These are phyloP conservation scores for Sporothrix globosa DNA, from an alignment of 2,329 filamentous ascomycete genomes.

Conservation along the genomic window DNA sequence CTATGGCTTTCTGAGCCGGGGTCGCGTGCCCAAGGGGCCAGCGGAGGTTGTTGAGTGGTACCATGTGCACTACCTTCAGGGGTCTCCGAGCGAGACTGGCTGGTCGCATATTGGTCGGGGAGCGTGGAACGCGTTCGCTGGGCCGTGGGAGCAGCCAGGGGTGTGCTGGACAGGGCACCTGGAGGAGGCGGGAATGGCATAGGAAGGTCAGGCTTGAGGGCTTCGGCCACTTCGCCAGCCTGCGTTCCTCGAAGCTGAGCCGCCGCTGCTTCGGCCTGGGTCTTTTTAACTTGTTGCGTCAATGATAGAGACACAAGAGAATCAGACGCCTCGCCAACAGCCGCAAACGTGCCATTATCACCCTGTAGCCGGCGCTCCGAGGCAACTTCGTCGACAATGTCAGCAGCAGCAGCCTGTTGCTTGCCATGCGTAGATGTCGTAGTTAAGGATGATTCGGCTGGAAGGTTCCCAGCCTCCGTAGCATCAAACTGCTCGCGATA, in stretches of 20 bases:
- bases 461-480: slow-evolving; percentile 45
- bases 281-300: slow-evolving; percentile 83
- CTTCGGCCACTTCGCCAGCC: slow-evolving; percentile 41
- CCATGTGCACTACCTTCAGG: slow-evolving; percentile 55
- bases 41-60: slow-evolving; percentile 61
- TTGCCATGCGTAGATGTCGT: background rate
- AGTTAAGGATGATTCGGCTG: slow-evolving; percentile 33
- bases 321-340: slow-evolving; percentile 42
- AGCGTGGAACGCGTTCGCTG: slow-evolving; percentile 83
- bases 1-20: slow-evolving; percentile 69
- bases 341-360: background rate
- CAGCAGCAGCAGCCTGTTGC: slow-evolving; percentile 29
- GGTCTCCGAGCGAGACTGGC: slow-evolving; percentile 75
- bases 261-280: slow-evolving; percentile 56
- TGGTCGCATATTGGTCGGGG: slow-evolving; percentile 67
- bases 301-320: slow-evolving; percentile 60
- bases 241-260: slow-evolving; percentile 61
- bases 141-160: slow-evolving; percentile 84
- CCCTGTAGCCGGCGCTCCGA: slow-evolving; percentile 33
- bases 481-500: slow-evolving; percentile 73
- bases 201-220: slow-evolving; percentile 67
- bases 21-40: slow-evolving; percentile 96
- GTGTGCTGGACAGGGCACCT: slow-evolving; percentile 68
- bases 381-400: slow-evolving; percentile 30
- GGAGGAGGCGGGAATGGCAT: slow-evolving; percentile 74